Evolutionary conservation across 805 yeast species (phyloP), one percentile per base, ranked within the genome.

Genomic region (Nakazawaea sp.): DNA sequence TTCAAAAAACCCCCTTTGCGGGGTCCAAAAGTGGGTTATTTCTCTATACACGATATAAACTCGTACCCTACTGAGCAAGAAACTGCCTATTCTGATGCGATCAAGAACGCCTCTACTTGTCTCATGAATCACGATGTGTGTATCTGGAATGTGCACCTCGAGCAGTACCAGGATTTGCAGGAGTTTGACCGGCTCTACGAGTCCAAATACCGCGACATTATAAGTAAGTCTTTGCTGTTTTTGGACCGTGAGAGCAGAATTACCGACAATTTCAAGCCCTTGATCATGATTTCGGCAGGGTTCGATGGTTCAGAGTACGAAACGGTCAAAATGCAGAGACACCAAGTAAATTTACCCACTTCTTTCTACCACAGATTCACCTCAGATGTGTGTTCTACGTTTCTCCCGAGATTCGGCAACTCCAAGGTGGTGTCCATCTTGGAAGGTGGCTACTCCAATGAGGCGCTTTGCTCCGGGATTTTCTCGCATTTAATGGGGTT

Each of bases 371-470:
- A 83, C 15, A 68, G 66, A 29, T 84, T 85, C 50, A 79, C 94
- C 4, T 66, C 68, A 26, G 95, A 85, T 54, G 78, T 82, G 1
- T 75, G 78, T n/a, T 71, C 68, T 38, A n/a, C 24, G 3, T 35
- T 35, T 18, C 5, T 10, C 8, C 5, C 16, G n/a, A n/a, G 15
- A 6, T 11, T 92, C 4, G 71, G 79, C 40, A 57, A 67, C 9
- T 83, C 89, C 9, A 74, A 73, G 41, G 61, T 84, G 0, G 45
- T 85, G 0, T 82, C 94, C 1, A 56, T 85, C 17, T 58, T 85
- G 45, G 95, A 85, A 59, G 95, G 95, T 18, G 95, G 95, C 1
- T 85, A 85, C 52, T 80, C 92, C 1, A 88, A 84, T 49, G 81
- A 82, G 3, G 95, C 95, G 0, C 64, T 85, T 13, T 58, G 79